These are phyloP conservation scores for Ophiognomonia clavigignenti-juglandacearum DNA, from an alignment of 2,329 filamentous ascomycete species.

Conservation along the genomic window DNA sequence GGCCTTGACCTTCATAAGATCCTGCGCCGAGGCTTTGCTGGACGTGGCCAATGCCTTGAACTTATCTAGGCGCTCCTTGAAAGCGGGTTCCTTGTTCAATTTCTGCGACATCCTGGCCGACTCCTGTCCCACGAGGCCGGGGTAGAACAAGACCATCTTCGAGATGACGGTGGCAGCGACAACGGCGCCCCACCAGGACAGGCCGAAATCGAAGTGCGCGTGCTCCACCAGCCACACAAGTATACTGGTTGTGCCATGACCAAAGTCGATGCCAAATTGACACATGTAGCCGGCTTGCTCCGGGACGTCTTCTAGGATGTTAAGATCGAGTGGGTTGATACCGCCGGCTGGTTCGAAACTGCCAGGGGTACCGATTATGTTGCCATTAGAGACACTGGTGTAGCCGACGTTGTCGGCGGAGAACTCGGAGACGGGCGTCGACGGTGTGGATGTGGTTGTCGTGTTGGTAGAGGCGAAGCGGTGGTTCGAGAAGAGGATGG, in stretches of 20 bases:
- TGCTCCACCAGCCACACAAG: conserved; percentile 79
- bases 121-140: conserved; percentile 60
- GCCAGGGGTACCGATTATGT: too few species aligned
- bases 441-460: conserved; percentile 8
- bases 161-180: conserved; percentile 58
- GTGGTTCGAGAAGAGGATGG: conserved; percentile 14
- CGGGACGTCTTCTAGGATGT: conserved; percentile 57
- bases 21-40: too few species aligned
- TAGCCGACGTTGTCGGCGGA: conserved; percentile 24
- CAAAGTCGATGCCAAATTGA: conserved; percentile 79
- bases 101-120: too few species aligned
- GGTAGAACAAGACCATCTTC: conserved; percentile 61
- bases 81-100: conserved; percentile 50
- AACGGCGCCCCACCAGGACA: conserved; percentile 82
- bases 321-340: too few species aligned
- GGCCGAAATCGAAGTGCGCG: conserved; percentile 67
- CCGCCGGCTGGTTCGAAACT: too few species aligned
- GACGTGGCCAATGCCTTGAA: too few species aligned
- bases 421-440: conserved; percentile 20
- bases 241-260: conserved; percentile 69
- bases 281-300: conserved; percentile 80
- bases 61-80: conserved; percentile 43
- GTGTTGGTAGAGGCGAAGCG: conserved; percentile 23
- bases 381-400: conserved; percentile 27
- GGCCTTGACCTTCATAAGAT: too few species aligned